Evolutionary conservation across 345 rosid genomes (phyloP).

Genomic region (Eucalyptus marginata): DNA sequence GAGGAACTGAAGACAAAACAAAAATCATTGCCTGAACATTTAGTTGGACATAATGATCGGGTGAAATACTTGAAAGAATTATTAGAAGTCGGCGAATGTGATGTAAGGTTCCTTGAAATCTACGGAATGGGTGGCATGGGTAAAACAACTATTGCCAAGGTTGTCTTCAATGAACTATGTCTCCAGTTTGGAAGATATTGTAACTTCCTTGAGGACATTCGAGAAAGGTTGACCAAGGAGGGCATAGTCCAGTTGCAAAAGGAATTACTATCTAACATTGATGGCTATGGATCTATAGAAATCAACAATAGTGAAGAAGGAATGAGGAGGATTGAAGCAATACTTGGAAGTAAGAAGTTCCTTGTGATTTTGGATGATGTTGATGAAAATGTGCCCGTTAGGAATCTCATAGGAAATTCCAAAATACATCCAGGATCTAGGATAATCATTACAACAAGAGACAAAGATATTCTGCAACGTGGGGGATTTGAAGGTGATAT

Average conservation of each 20-base stretch:
- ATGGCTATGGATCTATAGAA: background rate
- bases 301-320: accelerated
- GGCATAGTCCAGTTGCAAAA: accelerated
- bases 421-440: background rate
- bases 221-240: accelerated
- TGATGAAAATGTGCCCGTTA: accelerated
- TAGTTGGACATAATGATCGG: accelerated
- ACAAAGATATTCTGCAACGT: accelerated
- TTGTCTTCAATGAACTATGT: accelerated
- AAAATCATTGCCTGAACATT: accelerated
- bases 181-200: background rate
- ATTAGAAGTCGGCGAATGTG: background rate
- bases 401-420: accelerated
- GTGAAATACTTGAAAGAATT: accelerated
- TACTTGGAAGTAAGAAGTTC: accelerated
- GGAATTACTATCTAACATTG: background rate
- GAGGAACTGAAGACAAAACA: accelerated
- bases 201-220: background rate
- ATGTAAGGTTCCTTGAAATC: background rate
- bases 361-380: background rate
- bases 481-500: accelerated
- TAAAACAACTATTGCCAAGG: background rate
- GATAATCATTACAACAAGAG: background rate
- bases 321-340: background rate
- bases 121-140: background rate